Conservation (phyloP, 2,329 filamentous ascomycete species). For the Pseudogymnoascus sp. region DNA sequence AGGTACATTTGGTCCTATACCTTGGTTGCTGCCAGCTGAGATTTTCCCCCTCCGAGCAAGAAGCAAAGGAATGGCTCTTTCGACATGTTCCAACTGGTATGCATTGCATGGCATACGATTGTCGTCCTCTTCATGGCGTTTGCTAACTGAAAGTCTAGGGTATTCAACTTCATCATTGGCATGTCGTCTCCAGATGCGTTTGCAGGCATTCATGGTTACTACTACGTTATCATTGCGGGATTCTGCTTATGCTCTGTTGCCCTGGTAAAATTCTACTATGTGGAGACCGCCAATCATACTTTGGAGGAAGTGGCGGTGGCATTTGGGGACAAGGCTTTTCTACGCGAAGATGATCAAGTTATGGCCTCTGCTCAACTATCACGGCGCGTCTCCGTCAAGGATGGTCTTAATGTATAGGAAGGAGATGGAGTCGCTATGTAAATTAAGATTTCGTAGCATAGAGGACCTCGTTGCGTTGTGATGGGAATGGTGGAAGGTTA, state of each 20-base stretch:
- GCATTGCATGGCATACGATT: slow-evolving; percentile 24
- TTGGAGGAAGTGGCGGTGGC: slow-evolving; percentile 33
- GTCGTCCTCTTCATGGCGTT: slow-evolving; percentile 12
- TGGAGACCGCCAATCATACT: slow-evolving; percentile 32
- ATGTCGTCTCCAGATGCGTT: slow-evolving; percentile 36
- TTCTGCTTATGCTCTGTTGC: slow-evolving; percentile 32
- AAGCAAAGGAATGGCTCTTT: slow-evolving; percentile 33
- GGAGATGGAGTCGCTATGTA: neutral
- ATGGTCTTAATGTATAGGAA: neutral
- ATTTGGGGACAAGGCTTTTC: slow-evolving; percentile 34
- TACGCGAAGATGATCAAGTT: slow-evolving; percentile 7
- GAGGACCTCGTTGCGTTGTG: neutral
- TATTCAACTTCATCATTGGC: slow-evolving; percentile 23
- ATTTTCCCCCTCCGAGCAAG: slow-evolving; percentile 30
- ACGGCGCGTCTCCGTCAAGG: neutral
- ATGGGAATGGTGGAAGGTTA: neutral
- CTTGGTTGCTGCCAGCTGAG: slow-evolving; percentile 31
- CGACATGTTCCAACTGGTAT: slow-evolving; percentile 31
- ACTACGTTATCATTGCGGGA: slow-evolving; percentile 34
- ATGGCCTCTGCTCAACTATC: neutral
- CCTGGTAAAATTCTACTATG: slow-evolving; percentile 33
- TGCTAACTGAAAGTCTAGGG: slow-evolving; percentile 23
- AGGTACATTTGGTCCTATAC: slow-evolving; percentile 33
- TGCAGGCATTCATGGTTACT: slow-evolving; percentile 33
- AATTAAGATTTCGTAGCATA: neutral